These are phyloP conservation scores for Chloris gayana DNA, from an alignment of 176 grass and related monocot species.

Conservation along the genomic window DNA sequence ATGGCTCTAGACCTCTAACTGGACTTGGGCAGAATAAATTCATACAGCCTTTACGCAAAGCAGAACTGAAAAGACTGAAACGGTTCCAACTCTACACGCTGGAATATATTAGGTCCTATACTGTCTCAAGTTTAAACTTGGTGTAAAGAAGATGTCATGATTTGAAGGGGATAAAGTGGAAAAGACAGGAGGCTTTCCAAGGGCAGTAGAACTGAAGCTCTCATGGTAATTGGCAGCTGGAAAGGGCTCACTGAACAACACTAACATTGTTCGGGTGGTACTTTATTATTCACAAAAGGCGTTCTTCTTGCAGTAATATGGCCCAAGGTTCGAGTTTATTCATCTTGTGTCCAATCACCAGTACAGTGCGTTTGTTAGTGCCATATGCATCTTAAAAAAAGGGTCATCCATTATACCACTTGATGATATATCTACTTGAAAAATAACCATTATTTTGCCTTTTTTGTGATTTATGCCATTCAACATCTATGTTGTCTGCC, in stretches of 20 bases:
- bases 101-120: slow-evolving; percentile 50
- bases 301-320: slow-evolving; percentile 25
- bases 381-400: slow-evolving; percentile 3
- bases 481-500: slow-evolving; percentile 41
- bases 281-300: slow-evolving; percentile 36
- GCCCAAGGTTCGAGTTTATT: slow-evolving; percentile 29
- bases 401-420: slow-evolving; percentile 23
- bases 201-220: slow-evolving; percentile 47
- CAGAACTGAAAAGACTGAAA: slow-evolving; percentile 35
- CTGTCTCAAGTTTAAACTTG: slow-evolving; percentile 41
- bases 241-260: slow-evolving; percentile 35
- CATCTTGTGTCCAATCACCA: slow-evolving; percentile 21
- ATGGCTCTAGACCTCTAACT: slow-evolving; percentile 39
- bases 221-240: slow-evolving; percentile 34
- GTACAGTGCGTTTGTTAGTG: background rate
- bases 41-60: slow-evolving; percentile 41
- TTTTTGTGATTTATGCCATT: slow-evolving; percentile 32
- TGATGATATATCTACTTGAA: slow-evolving; percentile 32
- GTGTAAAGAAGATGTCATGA: slow-evolving; percentile 27
- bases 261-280: background rate
- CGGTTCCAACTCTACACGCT: slow-evolving; percentile 44
- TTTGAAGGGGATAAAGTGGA: slow-evolving; percentile 36
- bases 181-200: slow-evolving; percentile 42
- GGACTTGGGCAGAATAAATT: slow-evolving; percentile 44
- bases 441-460: slow-evolving; percentile 23